Base-by-base conservation (phyloP, 805 yeast genomes). In the Ogataea paradorogensis region DNA sequence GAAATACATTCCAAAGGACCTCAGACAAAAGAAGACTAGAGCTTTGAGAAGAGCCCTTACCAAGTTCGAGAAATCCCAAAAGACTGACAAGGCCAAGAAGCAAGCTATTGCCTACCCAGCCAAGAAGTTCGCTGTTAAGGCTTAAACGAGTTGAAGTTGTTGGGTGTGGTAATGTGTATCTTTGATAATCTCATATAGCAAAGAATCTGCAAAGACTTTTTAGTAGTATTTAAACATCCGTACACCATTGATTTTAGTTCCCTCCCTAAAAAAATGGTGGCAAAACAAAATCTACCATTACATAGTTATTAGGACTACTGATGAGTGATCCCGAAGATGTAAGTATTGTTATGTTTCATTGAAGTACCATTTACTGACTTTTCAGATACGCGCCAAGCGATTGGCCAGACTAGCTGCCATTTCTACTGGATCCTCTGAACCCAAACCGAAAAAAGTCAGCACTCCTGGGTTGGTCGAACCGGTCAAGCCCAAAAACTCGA, bases 1-100 rank as follows among this genome's bases (percentile, higher is more conserved):
- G 83, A 90, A 88, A 77, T 85, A 81, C 83, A 78, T 80, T 72
- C 98, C 99, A 80, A 90, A 91, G 80, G 97, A 90, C 72, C 82
- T 93, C 77, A 91, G 98, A 80, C 95, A 89, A 63, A 93, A 93
- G 91, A 87, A 93, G 85, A 93, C 99, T 75, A 91, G 98, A 84
- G 98, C 99, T 73, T 76, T 91, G 75, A 91, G 99, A 86, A 86
- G 98, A 82, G 80, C 82, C 69, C 80, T 93, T 69, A 81, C 97
- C 72, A 78, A 84, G 67, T 71, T 73, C 73, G 96, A 93, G 78
- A 82, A 86, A 69, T 66, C 78, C 62, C 74, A 75, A 70, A 72
- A 74, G 70, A 91, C 98, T 66, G 84, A 74, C 61, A 89, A 85
- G 80, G 88, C 90, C 69, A 80, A 78, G 74, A 93, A 93, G 90